A percentile compares a stretch with the other conserved stretches of the same genome.
Evolutionary conservation across 192 early-diverging fungal species (phyloP).

Genomic region (Backusella macrospora): DNA sequence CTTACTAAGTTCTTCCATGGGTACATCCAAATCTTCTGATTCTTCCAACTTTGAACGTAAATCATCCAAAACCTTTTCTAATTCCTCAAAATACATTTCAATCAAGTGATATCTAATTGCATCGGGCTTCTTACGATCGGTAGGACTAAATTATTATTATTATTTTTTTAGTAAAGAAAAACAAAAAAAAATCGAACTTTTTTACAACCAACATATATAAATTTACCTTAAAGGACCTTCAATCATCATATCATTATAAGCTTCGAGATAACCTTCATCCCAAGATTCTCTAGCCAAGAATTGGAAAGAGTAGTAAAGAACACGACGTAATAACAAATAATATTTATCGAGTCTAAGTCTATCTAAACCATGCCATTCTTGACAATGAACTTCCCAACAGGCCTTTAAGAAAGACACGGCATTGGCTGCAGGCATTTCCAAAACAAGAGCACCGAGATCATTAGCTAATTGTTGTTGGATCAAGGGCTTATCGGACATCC

Average conservation of each 20-base stretch:
- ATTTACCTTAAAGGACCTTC: constrained; percentile 66
- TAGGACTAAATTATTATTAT: constrained; percentile 47
- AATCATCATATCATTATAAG: constrained; percentile 55
- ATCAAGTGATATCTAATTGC: constrained; percentile 70
- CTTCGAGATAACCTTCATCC: constrained; percentile 52
- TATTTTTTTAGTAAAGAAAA: neutral
- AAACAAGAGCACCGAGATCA: constrained; percentile 64
- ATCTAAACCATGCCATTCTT: constrained; percentile 81
- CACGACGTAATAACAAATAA: constrained; percentile 68
- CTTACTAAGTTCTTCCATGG: constrained; percentile 48
- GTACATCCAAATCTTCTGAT: constrained; percentile 44
- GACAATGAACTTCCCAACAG: constrained; percentile 69
- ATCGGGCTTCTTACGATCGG: constrained; percentile 63
- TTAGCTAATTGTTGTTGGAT: constrained; percentile 89
- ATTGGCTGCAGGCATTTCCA: constrained; percentile 48
- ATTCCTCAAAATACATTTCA: constrained; percentile 74
- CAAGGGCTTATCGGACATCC: constrained; percentile 95
- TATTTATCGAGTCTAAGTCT: constrained; percentile 82
- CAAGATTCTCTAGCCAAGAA: constrained; percentile 63
- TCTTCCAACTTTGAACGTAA: constrained; percentile 38
- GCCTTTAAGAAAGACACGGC: constrained; percentile 60
- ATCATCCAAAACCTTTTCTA: constrained; percentile 61
- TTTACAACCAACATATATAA: too few species aligned
- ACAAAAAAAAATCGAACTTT: too few species aligned
- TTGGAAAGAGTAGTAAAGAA: constrained; percentile 64